Evolutionary conservation across 2,329 filamentous ascomycete genomes (phyloP), one percentile per base, ranked within the genome.

Genomic region (Bipolaris victoriae): DNA sequence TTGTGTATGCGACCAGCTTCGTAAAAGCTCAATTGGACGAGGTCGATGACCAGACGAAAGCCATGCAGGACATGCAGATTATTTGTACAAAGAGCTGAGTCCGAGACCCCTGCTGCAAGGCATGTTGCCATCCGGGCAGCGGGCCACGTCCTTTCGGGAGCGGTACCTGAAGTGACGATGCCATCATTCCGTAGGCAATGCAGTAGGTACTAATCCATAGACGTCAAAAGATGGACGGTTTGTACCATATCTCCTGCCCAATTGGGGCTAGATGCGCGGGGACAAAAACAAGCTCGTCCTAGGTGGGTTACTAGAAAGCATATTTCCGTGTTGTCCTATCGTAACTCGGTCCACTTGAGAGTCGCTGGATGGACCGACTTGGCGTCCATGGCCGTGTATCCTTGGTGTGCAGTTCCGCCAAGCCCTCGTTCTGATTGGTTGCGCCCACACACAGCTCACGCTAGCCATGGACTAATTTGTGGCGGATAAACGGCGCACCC

Each of bases 1-100:
- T 76, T 62, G 52, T 69, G 52, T 63, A 65, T 61, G 65, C 62
- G 60, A 69, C 64, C 59, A 64, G 63, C 62, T 67, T 67, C 49
- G 61, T 55, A 24, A 60, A 58, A 66, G 64, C 63, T 66, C 63
- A 67, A 68, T 68, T 71, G 64, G 61, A 63, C 51, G 57, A 60
- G 57, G 64, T 65, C 66, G 64, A 60, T 68, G 57, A 49, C 56
- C 61, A 52, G 55, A 60, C 40, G 46, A 43, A 54, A 36, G 39
- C 50, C 47, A 43, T 26, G 54, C 55, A 62, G 53, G 65, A 63
- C 61, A 62, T 49, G 46, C 31, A 63, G 50, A 57, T 65, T 69
- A 68, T 69, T 68, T 69, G 63, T 65, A 64, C 51, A 44, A 58
- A 53, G 39, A 60, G 54, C 51, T 18, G 36, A 57, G 54, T 52